phyloP scores from a whole-genome alignment of 192 early-diverging fungal species.

The Phlyctochytrium arcticum region DNA sequence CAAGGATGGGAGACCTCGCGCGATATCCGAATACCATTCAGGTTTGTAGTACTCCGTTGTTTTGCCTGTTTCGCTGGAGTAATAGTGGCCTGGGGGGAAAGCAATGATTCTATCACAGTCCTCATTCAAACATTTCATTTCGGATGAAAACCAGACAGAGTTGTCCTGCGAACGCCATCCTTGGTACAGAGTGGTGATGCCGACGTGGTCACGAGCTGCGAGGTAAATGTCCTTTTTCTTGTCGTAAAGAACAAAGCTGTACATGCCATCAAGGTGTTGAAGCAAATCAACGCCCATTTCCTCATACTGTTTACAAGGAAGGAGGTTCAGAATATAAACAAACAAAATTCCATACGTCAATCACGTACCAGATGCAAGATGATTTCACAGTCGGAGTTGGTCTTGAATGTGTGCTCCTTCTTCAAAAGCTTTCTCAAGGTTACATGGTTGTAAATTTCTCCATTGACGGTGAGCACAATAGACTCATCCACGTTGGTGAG shows the following conservation, averaged over 20 bases:
- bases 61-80: slow-evolving; percentile 63
- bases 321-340: background rate
- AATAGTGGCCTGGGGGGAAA: slow-evolving; percentile 97
- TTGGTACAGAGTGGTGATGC: slow-evolving; percentile 96
- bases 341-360: background rate
- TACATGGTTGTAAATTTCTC: slow-evolving; percentile 99
- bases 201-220: slow-evolving; percentile 96
- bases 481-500: slow-evolving; percentile 87
- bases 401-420: slow-evolving; percentile 75
- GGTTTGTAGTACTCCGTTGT: slow-evolving; percentile 88
- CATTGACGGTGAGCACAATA: slow-evolving; percentile 89
- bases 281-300: slow-evolving; percentile 80
- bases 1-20: slow-evolving; percentile 25
- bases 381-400: slow-evolving; percentile 97
- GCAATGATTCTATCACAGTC: slow-evolving; percentile 96
- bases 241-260: slow-evolving; percentile 91
- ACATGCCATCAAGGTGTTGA: slow-evolving; percentile 92
- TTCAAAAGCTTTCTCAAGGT: slow-evolving; percentile 72
- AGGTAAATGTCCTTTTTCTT: slow-evolving; percentile 72
- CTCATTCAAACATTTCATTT: slow-evolving; percentile 94
- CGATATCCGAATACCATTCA: slow-evolving; percentile 67
- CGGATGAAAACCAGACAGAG: slow-evolving; percentile 89
- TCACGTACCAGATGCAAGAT: slow-evolving; percentile 80
- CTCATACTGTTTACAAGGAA: slow-evolving; percentile 59
- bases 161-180: slow-evolving; percentile 81